Conservation (phyloP, 306 rosid species). For the Acmispon strigosus region DNA sequence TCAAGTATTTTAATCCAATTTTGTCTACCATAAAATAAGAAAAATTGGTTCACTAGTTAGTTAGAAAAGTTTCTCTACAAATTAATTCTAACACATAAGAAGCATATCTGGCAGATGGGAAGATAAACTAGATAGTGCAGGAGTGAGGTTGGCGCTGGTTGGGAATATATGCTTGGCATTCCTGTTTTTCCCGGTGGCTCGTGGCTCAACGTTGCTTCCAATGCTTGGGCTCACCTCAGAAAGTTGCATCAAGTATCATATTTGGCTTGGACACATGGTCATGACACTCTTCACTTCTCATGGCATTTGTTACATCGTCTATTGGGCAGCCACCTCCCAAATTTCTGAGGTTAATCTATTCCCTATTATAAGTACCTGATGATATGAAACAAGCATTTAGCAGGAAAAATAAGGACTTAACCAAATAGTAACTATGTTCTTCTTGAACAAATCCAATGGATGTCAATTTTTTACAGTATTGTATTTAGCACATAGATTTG, state of each 20-base stretch:
- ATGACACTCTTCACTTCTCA: conserved; percentile 67
- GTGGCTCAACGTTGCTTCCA: conserved; percentile 69
- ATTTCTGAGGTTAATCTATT: conserved; percentile 31
- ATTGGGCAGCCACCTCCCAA: conserved; percentile 36
- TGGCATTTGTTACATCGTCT: conserved; percentile 39
- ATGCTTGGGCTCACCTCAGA: conserved; percentile 74
- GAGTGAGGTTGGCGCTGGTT: conserved; percentile 31
- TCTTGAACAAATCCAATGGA: no score
- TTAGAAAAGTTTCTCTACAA: no score
- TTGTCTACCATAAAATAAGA: no score
- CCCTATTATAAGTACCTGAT: no score
- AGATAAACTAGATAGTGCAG: conserved; percentile 32
- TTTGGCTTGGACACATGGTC: conserved; percentile 68
- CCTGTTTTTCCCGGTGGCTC: conserved; percentile 72
- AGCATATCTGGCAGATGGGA: conserved; percentile 74
- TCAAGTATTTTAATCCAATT: not conserved
- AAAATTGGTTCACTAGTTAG: no score
- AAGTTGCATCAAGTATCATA: conserved; percentile 65
- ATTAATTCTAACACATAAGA: no score
- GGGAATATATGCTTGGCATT: conserved; percentile 56
- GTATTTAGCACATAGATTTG: not conserved
- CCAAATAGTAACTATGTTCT: no score
- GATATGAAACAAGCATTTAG: no score
- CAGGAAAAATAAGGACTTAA: no score
- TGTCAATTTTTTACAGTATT: not conserved